phyloP scores from a whole-genome alignment of 768 basidiomycete genomes.

The Auricularia cornea region DNA sequence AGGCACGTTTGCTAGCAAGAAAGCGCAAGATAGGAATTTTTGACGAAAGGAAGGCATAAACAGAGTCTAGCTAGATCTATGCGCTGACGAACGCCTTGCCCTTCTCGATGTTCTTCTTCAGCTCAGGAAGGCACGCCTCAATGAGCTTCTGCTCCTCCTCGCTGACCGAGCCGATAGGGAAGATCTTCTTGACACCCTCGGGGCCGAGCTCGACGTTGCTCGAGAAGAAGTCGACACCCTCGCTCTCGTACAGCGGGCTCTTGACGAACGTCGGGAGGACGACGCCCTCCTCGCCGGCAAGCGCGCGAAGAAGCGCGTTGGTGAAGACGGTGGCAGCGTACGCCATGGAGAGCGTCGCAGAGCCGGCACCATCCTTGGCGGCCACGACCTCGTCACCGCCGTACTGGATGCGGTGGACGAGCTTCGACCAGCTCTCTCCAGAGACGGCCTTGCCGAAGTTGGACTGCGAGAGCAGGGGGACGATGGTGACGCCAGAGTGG shows the following conservation, averaged over 20 bases:
- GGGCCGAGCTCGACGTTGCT: conserved; percentile 85
- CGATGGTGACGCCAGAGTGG: conserved; percentile 95
- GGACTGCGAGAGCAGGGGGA: conserved; percentile 87
- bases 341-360: conserved; percentile 71
- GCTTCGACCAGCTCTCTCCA: conserved; percentile 64
- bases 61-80: neutral
- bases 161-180: conserved; percentile 71
- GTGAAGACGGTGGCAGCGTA: conserved; percentile 71
- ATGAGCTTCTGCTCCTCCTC: conserved; percentile 80
- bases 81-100: conserved; percentile 60
- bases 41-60: neutral
- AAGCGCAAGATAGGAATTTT: neutral
- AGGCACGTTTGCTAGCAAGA: too few species aligned
- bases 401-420: conserved; percentile 92
- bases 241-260: conserved; percentile 72
- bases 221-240: conserved; percentile 94
- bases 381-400: conserved; percentile 99
- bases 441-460: conserved; percentile 58
- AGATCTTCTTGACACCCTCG: conserved; percentile 89
- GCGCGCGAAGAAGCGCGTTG: conserved; percentile 48
- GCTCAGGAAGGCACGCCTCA: conserved; percentile 79
- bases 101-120: conserved; percentile 98
- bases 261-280: conserved; percentile 81
- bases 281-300: conserved; percentile 60
- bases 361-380: conserved; percentile 86